Evolutionary conservation across 2,329 filamentous ascomycete species (phyloP), one percentile per base, ranked within the genome.

Genomic region (Talaromyces verruculosus): DNA sequence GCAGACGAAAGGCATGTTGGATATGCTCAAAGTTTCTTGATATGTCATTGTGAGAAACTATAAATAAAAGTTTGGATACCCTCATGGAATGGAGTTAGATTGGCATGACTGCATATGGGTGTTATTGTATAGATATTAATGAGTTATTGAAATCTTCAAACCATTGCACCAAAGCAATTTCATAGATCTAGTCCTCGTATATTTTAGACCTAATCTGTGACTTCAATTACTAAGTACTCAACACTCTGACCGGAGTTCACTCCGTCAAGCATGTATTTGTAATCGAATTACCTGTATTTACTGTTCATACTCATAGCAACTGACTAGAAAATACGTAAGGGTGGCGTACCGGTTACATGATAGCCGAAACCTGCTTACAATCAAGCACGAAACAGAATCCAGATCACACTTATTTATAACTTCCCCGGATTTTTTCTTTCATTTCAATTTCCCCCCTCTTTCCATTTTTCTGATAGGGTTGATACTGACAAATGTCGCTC

Each of bases 1-100:
- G 71, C 88, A 91, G 79, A 93, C 92, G 11, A 86, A 86, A 70
- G 95, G 94, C 1, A 97, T 98, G 93, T 80, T 98, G 69, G 91
- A 94, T 72, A 90, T 91, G 81, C 78, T 91, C 69, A 87, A 76
- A 53, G 65, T 60, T 51, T 60, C 64, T 39, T 66, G 53, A 61
- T 37, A 7, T 63, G n/a, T 51, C 41, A 33, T 37, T 22, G 33
- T 30, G 25, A 59, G 35, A 43, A 55, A 28, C 57, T 43, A 37
- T 49, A 53, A 53, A 58, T 49, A 57, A 58, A 64, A 64, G 62
- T 64, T 60, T 66, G 65, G 65, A 66, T 66, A 63, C 65, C 65
- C 65, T 60, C 65, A 63, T 66, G 61, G 53, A 59, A 41, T 43
- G 64, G 64, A 66, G 59, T 66, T 62, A 41, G 57, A 65, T 41